Evolutionary conservation across 2,329 filamentous ascomycete species (phyloP), one percentile per base, ranked within the genome.

Genomic region (Diaporthe longicolla): DNA sequence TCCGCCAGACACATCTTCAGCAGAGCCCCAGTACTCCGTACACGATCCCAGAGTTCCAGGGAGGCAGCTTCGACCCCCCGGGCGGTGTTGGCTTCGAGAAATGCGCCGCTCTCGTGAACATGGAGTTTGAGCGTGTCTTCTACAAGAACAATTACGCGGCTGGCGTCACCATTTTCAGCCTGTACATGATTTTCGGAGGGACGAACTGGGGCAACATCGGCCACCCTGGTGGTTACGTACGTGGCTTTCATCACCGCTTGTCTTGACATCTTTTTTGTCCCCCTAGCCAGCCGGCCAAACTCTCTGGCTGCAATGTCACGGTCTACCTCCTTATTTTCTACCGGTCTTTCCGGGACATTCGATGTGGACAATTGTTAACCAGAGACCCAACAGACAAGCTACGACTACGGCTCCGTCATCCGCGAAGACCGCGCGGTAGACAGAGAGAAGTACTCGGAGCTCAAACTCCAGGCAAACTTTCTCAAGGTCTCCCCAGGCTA

Each of bases 171-270:
- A 89, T 96, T 10, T 85, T 94, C 73, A 95, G 92, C 77, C 79
- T 95, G 0, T 95, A 95, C 80, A 95, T 95, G 94, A 32, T 75
- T 0, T 63, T 37, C 35, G 50, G 94, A 19, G 94, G 94, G 6
- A 95, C 94, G 0, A 97, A 96, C 80, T 96, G 94, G 94, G 94
- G 94, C 0, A 95, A 95, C 76, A 82, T 94, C 5, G 93, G 93
- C 0, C 91, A 94, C 77, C 88, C 92, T 10, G 91, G 90, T 15
- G 91, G 88, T 2, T 92, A 92, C 11, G 59, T 65, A 65, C 26
- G 59, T 65, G 24, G 17, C 15, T 32, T 32, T 11, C 26, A 65
- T 15, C 24, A 15, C 9, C 1, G 2, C 29, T 63, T 48, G 26
- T 26, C 29, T 48, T 32, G 15, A 2, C 32, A 5, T 32, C 59